A percentile compares a stretch with the other conserved stretches of the same genome.
phyloP scores from a whole-genome alignment of 192 early-diverging fungal species.

The Kickxella alabastrina region DNA sequence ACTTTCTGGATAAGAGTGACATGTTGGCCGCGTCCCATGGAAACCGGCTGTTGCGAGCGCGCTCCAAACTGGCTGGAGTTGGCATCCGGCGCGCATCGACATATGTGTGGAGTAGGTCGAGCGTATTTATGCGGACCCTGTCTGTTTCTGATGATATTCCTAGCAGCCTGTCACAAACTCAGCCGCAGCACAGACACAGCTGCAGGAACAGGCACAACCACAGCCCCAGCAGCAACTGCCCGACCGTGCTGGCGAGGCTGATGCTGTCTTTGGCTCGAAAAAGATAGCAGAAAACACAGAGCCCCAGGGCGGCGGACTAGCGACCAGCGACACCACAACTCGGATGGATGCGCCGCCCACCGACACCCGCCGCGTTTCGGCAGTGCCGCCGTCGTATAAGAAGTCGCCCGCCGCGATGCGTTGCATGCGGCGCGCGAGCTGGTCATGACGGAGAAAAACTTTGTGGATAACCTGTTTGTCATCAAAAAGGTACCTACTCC shows the following conservation, averaged over 20 bases:
- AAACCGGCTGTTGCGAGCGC: slow-evolving; percentile 29
- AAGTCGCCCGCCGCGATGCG: slow-evolving; percentile 46
- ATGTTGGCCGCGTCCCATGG: slow-evolving; percentile 10
- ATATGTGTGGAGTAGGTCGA: slow-evolving; percentile 46
- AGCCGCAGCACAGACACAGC: no score
- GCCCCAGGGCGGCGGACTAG: no score
- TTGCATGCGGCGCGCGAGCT: slow-evolving; percentile 45
- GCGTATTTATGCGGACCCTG: slow-evolving; percentile 43
- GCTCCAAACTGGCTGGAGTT: slow-evolving; percentile 37
- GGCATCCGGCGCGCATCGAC: slow-evolving; percentile 48
- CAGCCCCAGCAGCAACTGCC: background rate
- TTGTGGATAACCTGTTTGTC: slow-evolving; percentile 52
- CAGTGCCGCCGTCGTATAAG: background rate
- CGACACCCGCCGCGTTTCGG: no score
- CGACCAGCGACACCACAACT: no score
- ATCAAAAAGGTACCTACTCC: slow-evolving; percentile 41
- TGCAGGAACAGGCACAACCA: background rate
- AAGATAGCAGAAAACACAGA: background rate
- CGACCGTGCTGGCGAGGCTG: background rate
- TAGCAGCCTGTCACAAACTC: slow-evolving; percentile 1
- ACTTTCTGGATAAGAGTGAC: background rate
- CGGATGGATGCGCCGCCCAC: no score
- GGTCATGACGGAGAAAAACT: slow-evolving; percentile 52
- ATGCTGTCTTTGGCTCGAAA: background rate
- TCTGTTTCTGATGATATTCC: slow-evolving; percentile 40